Evolutionary conservation across 2,329 filamentous ascomycete genomes (phyloP).

Genomic region (Cordyceps javanica): DNA sequence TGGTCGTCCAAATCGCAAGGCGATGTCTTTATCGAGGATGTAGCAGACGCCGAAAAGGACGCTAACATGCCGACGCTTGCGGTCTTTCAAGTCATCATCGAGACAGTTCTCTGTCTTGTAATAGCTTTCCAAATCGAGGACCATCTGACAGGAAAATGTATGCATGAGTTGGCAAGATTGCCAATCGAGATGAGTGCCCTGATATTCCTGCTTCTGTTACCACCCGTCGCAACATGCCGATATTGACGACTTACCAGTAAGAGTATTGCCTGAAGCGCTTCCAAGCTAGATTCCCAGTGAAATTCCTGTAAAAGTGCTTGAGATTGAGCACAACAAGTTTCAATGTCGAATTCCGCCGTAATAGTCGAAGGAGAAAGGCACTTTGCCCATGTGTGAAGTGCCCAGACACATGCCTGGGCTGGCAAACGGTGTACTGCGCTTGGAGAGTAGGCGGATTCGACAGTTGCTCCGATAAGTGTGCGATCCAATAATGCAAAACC

Average conservation of each 20-base stretch:
- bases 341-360: background rate
- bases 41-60: slow-evolving; percentile 24
- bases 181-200: background rate
- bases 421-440: background rate
- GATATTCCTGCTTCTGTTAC: background rate
- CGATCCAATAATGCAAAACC: slow-evolving; percentile 5
- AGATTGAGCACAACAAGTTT: background rate
- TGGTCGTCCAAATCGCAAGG: slow-evolving; percentile 19
- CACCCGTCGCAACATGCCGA: background rate
- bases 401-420: slow-evolving; percentile 16
- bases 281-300: background rate
- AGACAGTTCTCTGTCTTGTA: background rate
- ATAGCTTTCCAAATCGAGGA: slow-evolving; percentile 10
- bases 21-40: slow-evolving; percentile 22
- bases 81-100: background rate
- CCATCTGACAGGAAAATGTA: slow-evolving; percentile 14
- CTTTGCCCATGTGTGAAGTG: slow-evolving; percentile 10
- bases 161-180: background rate
- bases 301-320: background rate
- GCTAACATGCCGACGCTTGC: slow-evolving; percentile 11
- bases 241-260: slow-evolving; percentile 13
- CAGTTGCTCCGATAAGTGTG: slow-evolving; percentile 2
- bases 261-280: slow-evolving; percentile 13
- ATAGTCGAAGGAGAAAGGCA: background rate
- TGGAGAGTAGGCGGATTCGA: slow-evolving; percentile 11